Percentiles rank a stretch among this genome's conserved stretches.
phyloP scores from a whole-genome alignment of 2,329 filamentous ascomycete genomes.

The Lachnellula subtilissima region DNA sequence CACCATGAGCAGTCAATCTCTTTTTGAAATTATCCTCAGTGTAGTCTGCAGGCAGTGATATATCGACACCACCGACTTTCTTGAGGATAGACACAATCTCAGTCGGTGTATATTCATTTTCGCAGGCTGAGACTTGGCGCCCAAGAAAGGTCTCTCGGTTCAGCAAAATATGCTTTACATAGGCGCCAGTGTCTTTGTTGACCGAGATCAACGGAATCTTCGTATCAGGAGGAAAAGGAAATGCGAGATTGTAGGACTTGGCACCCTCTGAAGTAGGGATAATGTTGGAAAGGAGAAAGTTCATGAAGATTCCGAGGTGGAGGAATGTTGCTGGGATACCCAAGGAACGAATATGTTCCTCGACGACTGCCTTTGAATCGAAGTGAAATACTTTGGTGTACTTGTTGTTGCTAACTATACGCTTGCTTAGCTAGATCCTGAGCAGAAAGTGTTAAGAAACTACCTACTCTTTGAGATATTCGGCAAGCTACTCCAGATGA shows the following conservation, averaged over 20 bases:
- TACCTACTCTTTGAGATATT: constrained; percentile 30
- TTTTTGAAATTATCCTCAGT: constrained; percentile 1
- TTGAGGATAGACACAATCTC: constrained; percentile 36
- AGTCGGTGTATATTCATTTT: constrained; percentile 33
- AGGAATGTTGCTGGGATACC: constrained; percentile 43
- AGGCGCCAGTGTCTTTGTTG: constrained; percentile 27
- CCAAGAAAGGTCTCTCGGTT: constrained; percentile 33
- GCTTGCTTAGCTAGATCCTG: not conserved
- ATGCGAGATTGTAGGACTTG: constrained; percentile 16
- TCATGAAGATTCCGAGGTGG: constrained; percentile 42
- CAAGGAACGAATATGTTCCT: constrained; percentile 28
- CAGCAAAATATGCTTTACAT: constrained; percentile 16
- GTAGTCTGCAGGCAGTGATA: constrained; percentile 15
- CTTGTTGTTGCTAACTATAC: constrained; percentile 33
- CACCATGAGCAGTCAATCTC: constrained; percentile 1
- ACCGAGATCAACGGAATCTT: constrained; percentile 28
- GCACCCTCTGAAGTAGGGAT: constrained; percentile 12
- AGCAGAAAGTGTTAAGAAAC: not conserved
- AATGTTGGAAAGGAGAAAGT: constrained; percentile 12
- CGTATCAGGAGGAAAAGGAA: constrained; percentile 3
- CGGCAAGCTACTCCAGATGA: constrained; percentile 39
- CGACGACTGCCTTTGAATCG: constrained; percentile 32
- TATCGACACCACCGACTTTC: constrained; percentile 31
- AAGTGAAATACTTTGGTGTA: constrained; percentile 35
- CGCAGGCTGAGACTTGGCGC: constrained; percentile 36